A percentile compares a stretch with the other conserved stretches of the same genome.
phyloP scores from a whole-genome alignment of 2,329 filamentous ascomycete species.

The Neodidymelliopsis sp. region DNA sequence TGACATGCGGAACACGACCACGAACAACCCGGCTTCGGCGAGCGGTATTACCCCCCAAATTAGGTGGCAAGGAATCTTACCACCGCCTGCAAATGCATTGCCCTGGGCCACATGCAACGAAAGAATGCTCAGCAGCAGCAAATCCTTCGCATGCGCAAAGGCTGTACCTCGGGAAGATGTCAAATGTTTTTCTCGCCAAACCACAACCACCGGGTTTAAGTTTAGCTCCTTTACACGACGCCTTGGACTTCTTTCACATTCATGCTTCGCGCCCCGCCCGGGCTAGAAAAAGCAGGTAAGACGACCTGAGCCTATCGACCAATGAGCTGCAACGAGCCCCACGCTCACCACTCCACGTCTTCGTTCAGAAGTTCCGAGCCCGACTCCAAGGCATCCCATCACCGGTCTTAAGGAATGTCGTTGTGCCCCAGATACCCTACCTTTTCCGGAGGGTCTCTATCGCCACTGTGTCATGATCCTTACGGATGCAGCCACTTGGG shows the following conservation, averaged over 20 bases:
- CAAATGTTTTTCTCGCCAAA: conserved; percentile 19
- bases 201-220: conserved; percentile 20
- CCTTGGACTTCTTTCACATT: conserved; percentile 16
- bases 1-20: conserved; percentile 13
- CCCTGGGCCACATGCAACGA: neutral
- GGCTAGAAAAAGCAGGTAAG: conserved; percentile 37
- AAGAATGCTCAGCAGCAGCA: conserved; percentile 13
- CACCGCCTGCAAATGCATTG: neutral
- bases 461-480: conserved; percentile 39
- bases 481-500: conserved; percentile 35
- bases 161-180: conserved; percentile 16
- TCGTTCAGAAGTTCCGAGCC: conserved; percentile 19
- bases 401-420: conserved; percentile 35
- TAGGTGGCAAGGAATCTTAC: conserved; percentile 5
- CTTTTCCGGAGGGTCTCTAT: conserved; percentile 19
- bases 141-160: conserved; percentile 10
- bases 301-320: conserved; percentile 22
- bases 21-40: neutral
- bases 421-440: conserved; percentile 30
- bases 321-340: conserved; percentile 4
- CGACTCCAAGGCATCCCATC: conserved; percentile 37
- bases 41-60: neutral
- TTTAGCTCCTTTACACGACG: conserved; percentile 38
- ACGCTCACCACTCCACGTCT: conserved; percentile 15
- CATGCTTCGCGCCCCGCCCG: conserved; percentile 18